Percentiles rank a stretch among this genome's conserved stretches.
Conservation (phyloP, 441 rosid species). For the Daphne laureola region DNA sequence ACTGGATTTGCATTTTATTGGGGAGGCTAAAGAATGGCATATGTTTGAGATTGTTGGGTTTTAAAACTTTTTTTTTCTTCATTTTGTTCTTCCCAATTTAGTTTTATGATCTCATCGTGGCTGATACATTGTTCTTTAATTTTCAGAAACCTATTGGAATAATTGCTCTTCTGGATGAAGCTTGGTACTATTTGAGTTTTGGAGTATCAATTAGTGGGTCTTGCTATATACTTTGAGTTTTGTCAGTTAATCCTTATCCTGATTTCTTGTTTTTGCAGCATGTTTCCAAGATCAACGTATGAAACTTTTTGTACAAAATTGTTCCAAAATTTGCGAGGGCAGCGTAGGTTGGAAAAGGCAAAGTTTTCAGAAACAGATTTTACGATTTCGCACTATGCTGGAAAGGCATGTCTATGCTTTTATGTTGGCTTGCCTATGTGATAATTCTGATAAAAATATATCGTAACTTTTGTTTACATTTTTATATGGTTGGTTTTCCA, state of each 20-base stretch:
- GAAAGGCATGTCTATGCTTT: constrained; percentile 57
- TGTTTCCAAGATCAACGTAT: constrained; percentile 94
- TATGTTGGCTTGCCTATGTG: constrained; percentile 11
- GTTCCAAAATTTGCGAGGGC: constrained; percentile 61
- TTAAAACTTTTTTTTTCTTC: neutral
- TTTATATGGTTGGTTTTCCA: neutral
- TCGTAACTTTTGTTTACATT: constrained; percentile 19
- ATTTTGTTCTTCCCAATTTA: constrained; percentile 9
- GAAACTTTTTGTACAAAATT: constrained; percentile 77
- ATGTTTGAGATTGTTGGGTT: neutral
- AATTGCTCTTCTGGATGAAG: constrained; percentile 93
- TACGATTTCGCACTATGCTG: constrained; percentile 90
- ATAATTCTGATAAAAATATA: constrained; percentile 14
- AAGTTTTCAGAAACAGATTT: constrained; percentile 98
- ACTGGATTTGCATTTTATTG: no score
- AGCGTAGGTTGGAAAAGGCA: constrained; percentile 73
- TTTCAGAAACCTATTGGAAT: constrained; percentile 97
- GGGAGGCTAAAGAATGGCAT: no score
- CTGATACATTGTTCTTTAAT: constrained; percentile 16
- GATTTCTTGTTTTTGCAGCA: constrained; percentile 53
- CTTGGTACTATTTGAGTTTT: constrained; percentile 65
- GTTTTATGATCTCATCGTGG: constrained; percentile 10
- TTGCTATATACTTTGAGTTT: constrained; percentile 16
- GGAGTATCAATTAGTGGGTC: constrained; percentile 32
- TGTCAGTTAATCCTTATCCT: constrained; percentile 38